These are phyloP conservation scores for Aureobasidium pullulans DNA, from an alignment of 2,329 filamentous ascomycete species.

Conservation along the genomic window DNA sequence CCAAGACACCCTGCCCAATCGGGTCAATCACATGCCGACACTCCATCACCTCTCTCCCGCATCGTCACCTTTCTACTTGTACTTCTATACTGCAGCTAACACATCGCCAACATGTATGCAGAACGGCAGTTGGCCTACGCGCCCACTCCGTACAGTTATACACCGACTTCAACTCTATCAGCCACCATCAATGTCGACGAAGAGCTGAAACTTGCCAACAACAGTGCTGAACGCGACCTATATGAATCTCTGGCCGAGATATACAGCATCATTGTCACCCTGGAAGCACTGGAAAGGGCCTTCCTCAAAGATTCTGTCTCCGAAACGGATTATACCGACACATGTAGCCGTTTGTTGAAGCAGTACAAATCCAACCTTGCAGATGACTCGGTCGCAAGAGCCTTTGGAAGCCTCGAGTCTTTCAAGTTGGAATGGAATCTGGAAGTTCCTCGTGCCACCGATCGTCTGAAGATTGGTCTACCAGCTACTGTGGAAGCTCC, in stretches of 20 bases:
- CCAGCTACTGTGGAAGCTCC: slow-evolving; percentile 70
- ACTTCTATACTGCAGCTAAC: background rate
- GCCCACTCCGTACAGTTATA: slow-evolving; percentile 84
- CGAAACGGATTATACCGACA: slow-evolving; percentile 90
- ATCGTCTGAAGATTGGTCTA: slow-evolving; percentile 84
- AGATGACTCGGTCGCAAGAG: slow-evolving; percentile 81
- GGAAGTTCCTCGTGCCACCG: slow-evolving; percentile 85
- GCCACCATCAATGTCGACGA: slow-evolving; percentile 92
- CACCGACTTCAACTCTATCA: slow-evolving; percentile 72
- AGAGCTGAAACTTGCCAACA: slow-evolving; percentile 90
- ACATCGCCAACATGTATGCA: slow-evolving; percentile 34
- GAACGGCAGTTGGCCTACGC: slow-evolving; percentile 66
- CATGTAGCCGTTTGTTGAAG: slow-evolving; percentile 85
- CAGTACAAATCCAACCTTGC: slow-evolving; percentile 94
- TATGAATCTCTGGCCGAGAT: slow-evolving; percentile 95
- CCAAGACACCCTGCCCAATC: slow-evolving; percentile 1
- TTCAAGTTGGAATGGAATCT: slow-evolving; percentile 93
- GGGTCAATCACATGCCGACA: background rate
- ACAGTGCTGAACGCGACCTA: slow-evolving; percentile 79
- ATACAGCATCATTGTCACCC: slow-evolving; percentile 92
- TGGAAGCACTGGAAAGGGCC: slow-evolving; percentile 92
- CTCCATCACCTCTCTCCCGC: slow-evolving; percentile 1
- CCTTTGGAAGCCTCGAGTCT: slow-evolving; percentile 79
- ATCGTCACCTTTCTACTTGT: background rate
- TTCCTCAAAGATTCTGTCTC: slow-evolving; percentile 92